A percentile compares a stretch with the other conserved stretches of the same genome.
Evolutionary conservation across 225 moss, liverwort and hornwort genomes (phyloP).

Genomic region (Asterella californica): DNA sequence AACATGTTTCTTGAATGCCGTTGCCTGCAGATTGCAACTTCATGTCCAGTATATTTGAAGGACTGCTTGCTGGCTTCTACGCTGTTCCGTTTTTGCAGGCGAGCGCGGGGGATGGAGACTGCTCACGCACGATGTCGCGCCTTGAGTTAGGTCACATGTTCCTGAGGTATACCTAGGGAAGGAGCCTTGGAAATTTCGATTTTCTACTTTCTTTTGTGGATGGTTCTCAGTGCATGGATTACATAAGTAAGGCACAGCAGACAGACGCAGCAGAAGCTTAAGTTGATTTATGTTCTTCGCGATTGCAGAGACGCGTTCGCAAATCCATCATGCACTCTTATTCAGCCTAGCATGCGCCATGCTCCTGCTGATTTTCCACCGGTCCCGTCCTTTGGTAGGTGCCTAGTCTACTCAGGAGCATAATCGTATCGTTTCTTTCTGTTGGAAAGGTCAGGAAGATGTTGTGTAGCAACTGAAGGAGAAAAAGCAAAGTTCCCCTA

Average conservation of each 20-base stretch:
- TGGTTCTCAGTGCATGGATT: background rate
- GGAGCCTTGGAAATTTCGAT: background rate
- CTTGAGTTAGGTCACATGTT: slow-evolving; percentile 87
- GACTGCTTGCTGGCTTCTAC: too few species aligned
- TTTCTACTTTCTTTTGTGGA: background rate
- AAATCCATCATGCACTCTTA: slow-evolving; percentile 81
- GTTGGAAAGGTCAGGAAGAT: background rate
- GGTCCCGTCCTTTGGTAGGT: slow-evolving; percentile 90
- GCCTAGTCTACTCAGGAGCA: background rate
- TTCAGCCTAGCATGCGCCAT: slow-evolving; percentile 92
- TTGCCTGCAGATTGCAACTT: background rate
- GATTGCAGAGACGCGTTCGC: slow-evolving; percentile 78
- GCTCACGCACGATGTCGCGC: slow-evolving; percentile 84
- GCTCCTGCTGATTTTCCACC: slow-evolving; percentile 55
- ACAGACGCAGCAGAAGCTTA: background rate
- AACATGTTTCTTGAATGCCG: background rate
- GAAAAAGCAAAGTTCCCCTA: background rate
- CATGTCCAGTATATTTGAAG: background rate
- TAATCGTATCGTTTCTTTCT: background rate
- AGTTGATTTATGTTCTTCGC: background rate
- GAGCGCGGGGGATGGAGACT: slow-evolving; percentile 65
- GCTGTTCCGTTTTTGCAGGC: slow-evolving; percentile 50
- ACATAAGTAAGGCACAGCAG: background rate
- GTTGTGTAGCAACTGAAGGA: background rate
- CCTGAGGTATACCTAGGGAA: slow-evolving; percentile 49